Evolutionary conservation across 257 asterid species (phyloP).

Genomic region (Paulownia fortunei): DNA sequence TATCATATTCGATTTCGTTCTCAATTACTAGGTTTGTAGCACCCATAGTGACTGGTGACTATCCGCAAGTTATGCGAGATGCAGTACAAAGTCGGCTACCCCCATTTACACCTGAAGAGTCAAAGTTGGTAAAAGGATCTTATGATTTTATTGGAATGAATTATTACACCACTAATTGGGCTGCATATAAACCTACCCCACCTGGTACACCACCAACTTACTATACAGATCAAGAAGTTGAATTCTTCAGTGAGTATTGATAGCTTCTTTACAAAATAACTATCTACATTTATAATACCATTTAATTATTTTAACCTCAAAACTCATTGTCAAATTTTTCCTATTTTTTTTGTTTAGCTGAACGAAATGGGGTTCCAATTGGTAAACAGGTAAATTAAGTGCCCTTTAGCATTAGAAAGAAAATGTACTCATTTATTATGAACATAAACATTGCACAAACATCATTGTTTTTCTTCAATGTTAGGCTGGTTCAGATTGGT

Average conservation of each 20-base stretch:
- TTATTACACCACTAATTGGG: slow-evolving; percentile 37
- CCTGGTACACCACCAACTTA: neutral
- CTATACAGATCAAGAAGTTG: slow-evolving; percentile 5
- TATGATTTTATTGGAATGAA: slow-evolving; percentile 41
- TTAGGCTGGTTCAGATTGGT: slow-evolving; percentile 29
- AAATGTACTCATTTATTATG: neutral
- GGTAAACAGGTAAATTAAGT: slow-evolving; percentile 27
- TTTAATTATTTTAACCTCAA: neutral
- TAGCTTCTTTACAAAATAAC: neutral
- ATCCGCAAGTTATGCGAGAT: slow-evolving; percentile 24
- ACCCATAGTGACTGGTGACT: slow-evolving; percentile 33
- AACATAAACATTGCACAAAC: neutral
- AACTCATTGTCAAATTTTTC: neutral
- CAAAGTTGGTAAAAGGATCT: slow-evolving; percentile 10
- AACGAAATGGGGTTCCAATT: slow-evolving; percentile 23
- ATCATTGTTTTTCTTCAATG: neutral
- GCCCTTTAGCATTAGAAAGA: neutral
- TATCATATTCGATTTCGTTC: too few relatives aligned
- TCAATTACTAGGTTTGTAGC: slow-evolving; percentile 18
- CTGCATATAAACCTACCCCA: neutral
- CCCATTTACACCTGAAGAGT: neutral
- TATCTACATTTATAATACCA: neutral
- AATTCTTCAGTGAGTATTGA: neutral
- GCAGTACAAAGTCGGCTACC: slow-evolving; percentile 19
- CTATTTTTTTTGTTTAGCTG: neutral